Conservation (phyloP, 2,329 filamentous ascomycete genomes). For the Apiospora hydei region DNA sequence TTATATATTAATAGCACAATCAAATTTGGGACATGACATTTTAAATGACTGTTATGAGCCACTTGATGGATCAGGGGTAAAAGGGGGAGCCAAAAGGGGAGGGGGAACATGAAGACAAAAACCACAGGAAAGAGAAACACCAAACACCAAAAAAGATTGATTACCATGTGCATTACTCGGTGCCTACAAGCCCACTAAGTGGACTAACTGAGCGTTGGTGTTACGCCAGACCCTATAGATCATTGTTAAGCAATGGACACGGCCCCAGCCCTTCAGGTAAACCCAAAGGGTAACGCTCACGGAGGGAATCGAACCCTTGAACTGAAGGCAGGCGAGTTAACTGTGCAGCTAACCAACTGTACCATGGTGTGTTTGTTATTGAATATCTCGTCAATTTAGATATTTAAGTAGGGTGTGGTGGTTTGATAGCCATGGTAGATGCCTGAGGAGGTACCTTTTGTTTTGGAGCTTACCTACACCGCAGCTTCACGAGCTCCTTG, state of each 20-base stretch:
- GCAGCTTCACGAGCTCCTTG: neutral
- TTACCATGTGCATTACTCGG: neutral
- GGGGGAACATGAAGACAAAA: neutral
- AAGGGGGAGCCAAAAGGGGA: neutral
- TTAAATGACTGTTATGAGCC: neutral
- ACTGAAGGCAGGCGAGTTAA: neutral
- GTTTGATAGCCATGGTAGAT: neutral
- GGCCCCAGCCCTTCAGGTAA: neutral
- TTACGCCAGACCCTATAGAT: neutral
- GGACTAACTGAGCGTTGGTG: neutral
- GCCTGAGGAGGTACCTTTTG: neutral
- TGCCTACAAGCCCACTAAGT: neutral
- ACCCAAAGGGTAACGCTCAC: neutral
- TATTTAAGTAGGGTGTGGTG: neutral
- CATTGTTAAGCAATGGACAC: neutral
- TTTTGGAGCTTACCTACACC: neutral
- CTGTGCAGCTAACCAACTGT: slow-evolving; percentile 10
- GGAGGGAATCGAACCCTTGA: neutral
- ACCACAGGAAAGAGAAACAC: neutral
- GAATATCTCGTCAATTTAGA: neutral
- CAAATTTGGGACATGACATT: neutral
- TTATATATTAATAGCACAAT: neutral
- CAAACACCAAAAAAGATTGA: neutral
- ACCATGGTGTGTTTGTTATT: neutral
- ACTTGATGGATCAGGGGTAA: neutral